These are phyloP conservation scores for Citrullus amarus DNA, from an alignment of 306 rosid genomes.

Conservation along the genomic window DNA sequence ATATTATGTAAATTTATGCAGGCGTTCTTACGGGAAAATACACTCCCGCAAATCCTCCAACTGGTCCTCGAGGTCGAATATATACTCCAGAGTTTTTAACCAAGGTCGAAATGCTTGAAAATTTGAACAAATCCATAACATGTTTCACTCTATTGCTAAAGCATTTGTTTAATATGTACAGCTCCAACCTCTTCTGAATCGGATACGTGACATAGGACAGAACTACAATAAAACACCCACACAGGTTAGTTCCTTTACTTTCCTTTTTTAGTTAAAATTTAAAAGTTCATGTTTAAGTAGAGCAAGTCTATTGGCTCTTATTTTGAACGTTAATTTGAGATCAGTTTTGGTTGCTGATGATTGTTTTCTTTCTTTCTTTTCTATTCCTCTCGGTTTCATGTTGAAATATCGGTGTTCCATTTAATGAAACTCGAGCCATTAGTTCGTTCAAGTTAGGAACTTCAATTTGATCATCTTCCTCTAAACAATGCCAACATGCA, in stretches of 20 bases:
- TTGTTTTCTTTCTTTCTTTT: background rate
- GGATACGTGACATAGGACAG: constrained; percentile 49
- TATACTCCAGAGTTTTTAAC: constrained; percentile 65
- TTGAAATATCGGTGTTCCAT: background rate
- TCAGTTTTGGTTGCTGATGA: background rate
- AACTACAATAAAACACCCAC: constrained; percentile 50
- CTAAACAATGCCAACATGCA: background rate
- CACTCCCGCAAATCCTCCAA: constrained; percentile 62
- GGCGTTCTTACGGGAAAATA: constrained; percentile 88
- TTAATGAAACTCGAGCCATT: background rate
- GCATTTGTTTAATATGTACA: constrained; percentile 22
- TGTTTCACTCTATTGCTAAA: background rate
- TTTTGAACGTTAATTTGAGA: background rate
- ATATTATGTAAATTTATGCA: constrained; percentile 15
- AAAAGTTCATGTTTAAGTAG: background rate
- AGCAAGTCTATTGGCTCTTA: background rate
- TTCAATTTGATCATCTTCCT: background rate
- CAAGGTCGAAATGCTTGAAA: constrained; percentile 24
- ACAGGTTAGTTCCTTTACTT: constrained; percentile 34
- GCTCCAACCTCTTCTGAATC: constrained; percentile 77
- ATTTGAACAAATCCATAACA: background rate
- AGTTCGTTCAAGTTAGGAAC: background rate
- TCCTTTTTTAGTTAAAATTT: background rate
- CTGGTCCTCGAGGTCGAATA: constrained; percentile 67
- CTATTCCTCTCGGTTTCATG: background rate